Evolutionary conservation across 352 stramenopile species (phyloP), one percentile per base, ranked within the genome.

Genomic region (Globisporangium echinulatum): DNA sequence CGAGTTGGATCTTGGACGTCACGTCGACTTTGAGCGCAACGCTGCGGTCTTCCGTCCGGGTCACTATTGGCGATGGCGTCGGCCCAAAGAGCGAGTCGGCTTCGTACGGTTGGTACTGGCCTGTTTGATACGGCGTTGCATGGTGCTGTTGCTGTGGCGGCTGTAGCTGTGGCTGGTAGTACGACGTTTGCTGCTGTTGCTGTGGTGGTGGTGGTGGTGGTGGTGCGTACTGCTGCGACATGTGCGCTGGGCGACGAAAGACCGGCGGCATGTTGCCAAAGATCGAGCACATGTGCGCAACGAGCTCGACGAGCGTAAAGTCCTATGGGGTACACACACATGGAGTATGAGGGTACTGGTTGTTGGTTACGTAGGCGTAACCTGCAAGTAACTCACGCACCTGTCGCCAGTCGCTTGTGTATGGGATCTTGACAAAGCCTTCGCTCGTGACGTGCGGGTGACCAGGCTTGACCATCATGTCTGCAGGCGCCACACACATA

Each of bases 221-320:
- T 86, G 68, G 70, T 15, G 62, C 65, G 48, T 79, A 81, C 8
- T 75, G 59, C 33, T 71, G 66, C 33, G 62, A 65, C 10, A 70
- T 62, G 50, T 83, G 73, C 3, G 74, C 68, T 8, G 84, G 84
- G 15, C 86, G 80, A 47, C 82, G 79, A 54, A 92, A 95, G 2
- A 95, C 86, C 8, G 84, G 86, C 9, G 86, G 86, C 62, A 91
- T 91, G 56, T 87, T 91, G 44, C 86, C 85, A 57, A 95, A 95
- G 48, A 95, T 92, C n/a, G 83, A 94, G 71, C 86, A 94, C 72
- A 94, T 88, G 62, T 92, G 85, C 7, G 84, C 86, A 3, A 95
- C 80, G 14, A 95, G 72, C 58, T 95, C 86, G 13, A 92, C 77
- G 54, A 95, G 59, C 33, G 82, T 95, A 62, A 85, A 90, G 44